Evolutionary conservation across 225 moss, liverwort and hornwort genomes (phyloP), one percentile per base, ranked within the genome.

Genomic region (Rhytidiadelphus loreus): DNA sequence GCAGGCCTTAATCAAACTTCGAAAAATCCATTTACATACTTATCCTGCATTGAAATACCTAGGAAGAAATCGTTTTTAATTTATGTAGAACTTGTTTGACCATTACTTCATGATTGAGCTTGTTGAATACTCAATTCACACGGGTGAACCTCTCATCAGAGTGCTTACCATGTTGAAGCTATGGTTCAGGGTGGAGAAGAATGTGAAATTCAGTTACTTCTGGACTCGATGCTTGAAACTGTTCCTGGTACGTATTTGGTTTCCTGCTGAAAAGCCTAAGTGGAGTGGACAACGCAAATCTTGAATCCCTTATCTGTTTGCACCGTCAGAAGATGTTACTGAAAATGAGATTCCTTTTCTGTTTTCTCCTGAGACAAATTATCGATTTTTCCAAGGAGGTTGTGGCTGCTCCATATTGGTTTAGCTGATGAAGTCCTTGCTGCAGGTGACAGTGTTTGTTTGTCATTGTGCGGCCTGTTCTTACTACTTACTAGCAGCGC

Each of bases 131-230:
- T 55, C 57, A 35, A n/a, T 57, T 61, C 33, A 46, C 37, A 57
- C 70, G n/a, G 30, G 59, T 75, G 66, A 83, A 60, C 69, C 71
- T 79, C 75, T 52, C 68, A 62, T 77, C 37, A 53, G 68, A 81
- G 82, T 88, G 50, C 83, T 91, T 12, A 87, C 59, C 58, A 72
- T 83, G 56, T 85, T 77, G 81, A 85, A 88, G 29, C 61, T 71
- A 12, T 85, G 82, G 77, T 91, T 74, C 96, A 99, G 96, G 87
- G 82, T 97, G 85, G 98, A 99, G 95, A 99, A 99, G 94, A 95
- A 99, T 86, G 96, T 99, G 83, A 90, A 91, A 59, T 81, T 97
- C 84, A 97, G 95, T 91, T 99, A 99, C 85, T 99, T 99, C 81
- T 97, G 98, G 98, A 96, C 95, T 66, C 95, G 98, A 63, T 97